Conservation (phyloP, 208 protist species). For the Trypanosoma conorhini region DNA sequence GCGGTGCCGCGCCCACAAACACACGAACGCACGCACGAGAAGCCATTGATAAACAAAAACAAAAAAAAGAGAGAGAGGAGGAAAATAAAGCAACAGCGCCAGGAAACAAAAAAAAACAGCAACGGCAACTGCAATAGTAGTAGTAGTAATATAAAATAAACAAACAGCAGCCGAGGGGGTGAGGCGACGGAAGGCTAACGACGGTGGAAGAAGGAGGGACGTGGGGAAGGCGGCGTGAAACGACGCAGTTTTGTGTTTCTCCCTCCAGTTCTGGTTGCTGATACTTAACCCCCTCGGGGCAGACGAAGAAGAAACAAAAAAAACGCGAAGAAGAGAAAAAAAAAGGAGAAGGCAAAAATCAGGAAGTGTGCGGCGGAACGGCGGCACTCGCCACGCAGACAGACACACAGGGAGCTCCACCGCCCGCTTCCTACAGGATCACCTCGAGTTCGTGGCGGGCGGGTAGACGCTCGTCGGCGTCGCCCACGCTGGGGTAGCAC, state of each 20-base stretch:
- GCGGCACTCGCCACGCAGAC: neutral
- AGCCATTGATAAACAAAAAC: slow-evolving; percentile 1
- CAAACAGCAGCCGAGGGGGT: neutral
- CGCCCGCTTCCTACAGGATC: slow-evolving; percentile 41
- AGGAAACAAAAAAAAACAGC: too few relatives aligned
- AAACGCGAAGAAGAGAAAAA: slow-evolving; percentile 7
- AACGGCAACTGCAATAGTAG: too few relatives aligned
- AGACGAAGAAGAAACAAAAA: slow-evolving; percentile 24
- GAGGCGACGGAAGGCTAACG: neutral
- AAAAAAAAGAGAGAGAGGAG: neutral
- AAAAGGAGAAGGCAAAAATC: slow-evolving; percentile 14
- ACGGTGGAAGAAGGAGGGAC: slow-evolving; percentile 8
- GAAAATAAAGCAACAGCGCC: too few relatives aligned
- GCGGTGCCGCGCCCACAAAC: neutral
- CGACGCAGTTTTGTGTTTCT: neutral
- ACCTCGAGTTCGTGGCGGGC: slow-evolving; percentile 78
- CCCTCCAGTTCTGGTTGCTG: neutral
- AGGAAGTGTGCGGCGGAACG: neutral
- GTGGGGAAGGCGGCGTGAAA: neutral
- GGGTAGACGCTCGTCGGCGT: slow-evolving; percentile 54
- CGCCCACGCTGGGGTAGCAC: slow-evolving; percentile 91
- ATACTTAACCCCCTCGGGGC: neutral
- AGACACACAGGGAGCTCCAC: neutral
- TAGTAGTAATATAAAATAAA: too few relatives aligned
- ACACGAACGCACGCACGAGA: too few relatives aligned